Evolutionary conservation across 306 rosid genomes (phyloP).

Genomic region (Sindora glabra): DNA sequence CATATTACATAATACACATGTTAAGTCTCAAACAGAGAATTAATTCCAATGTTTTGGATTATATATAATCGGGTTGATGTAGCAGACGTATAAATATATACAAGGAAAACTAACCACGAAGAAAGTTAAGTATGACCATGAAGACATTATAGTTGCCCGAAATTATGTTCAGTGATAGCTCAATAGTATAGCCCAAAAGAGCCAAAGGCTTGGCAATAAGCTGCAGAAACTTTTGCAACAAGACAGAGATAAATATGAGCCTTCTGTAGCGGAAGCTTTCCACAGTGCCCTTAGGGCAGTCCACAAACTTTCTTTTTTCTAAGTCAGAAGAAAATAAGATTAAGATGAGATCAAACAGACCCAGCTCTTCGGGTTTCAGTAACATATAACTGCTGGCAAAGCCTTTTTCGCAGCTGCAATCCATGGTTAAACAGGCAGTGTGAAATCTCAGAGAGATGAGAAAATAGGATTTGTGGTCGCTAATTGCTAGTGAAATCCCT

Average conservation of each 20-base stretch:
- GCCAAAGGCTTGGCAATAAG: constrained; percentile 28
- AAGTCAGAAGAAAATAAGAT: constrained; percentile 32
- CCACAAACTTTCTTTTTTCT: constrained; percentile 29
- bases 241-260: constrained; percentile 43
- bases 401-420: constrained; percentile 19
- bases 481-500: no score
- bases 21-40: no score
- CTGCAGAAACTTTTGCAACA: constrained; percentile 37
- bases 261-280: constrained; percentile 40
- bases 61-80: no score
- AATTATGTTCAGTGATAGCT: constrained; percentile 37
- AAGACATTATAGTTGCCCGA: constrained; percentile 26
- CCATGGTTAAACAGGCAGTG: not conserved
- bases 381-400: constrained; percentile 48
- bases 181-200: constrained; percentile 28
- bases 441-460: no score
- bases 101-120: constrained; percentile 27
- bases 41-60: no score
- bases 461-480: not conserved
- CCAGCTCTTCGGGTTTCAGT: constrained; percentile 47
- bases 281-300: constrained; percentile 4
- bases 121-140: constrained; percentile 25
- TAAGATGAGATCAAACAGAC: constrained; percentile 36
- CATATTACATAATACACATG: no score
- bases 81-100: not conserved